Evolutionary conservation across 2,329 filamentous ascomycete genomes (phyloP).

Genomic region (Chaetothyriales sp.): DNA sequence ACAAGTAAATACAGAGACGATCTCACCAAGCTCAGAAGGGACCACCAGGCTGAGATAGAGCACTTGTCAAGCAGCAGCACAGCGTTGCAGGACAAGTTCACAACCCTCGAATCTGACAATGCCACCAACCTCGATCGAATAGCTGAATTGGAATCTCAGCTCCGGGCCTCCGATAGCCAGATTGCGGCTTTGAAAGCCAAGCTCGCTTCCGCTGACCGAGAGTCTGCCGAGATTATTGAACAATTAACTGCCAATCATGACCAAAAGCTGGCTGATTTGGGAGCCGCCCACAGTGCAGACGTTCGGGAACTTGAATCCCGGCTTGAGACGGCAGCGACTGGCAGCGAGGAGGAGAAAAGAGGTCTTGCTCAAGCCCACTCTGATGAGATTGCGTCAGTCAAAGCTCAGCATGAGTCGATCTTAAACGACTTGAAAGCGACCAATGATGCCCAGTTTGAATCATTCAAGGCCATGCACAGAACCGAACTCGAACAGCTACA

Average conservation of each 20-base stretch:
- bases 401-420: background rate
- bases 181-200: background rate
- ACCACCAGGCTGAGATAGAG: background rate
- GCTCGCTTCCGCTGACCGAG: background rate
- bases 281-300: background rate
- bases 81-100: background rate
- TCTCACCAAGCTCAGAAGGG: conserved; percentile 26
- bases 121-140: background rate
- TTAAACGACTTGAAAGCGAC: background rate
- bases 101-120: background rate
- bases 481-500: background rate
- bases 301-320: background rate
- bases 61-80: background rate
- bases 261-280: background rate
- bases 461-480: background rate
- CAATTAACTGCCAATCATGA: background rate
- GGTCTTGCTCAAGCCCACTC: background rate
- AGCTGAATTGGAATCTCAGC: background rate
- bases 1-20: conserved; percentile 32
- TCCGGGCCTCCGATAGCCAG: background rate
- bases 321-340: background rate
- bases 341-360: background rate
- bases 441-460: background rate
- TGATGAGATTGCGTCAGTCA: background rate
- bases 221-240: background rate